Evolutionary conservation across 164 flowering plant genomes (phyloP).

Genomic region (Stephania japonica): DNA sequence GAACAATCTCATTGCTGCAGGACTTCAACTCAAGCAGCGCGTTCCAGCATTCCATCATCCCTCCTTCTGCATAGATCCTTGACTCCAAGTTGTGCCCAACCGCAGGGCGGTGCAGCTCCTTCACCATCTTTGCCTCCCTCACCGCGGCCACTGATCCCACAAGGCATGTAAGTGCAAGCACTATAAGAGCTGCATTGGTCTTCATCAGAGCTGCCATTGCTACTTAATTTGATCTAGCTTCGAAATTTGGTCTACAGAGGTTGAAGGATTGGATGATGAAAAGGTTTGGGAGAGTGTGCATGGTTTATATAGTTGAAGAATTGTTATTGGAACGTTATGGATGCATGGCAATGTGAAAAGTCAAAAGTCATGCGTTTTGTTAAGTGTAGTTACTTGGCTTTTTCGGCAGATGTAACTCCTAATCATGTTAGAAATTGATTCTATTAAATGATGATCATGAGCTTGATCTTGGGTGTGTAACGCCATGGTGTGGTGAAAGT

Average conservation of each 20-base stretch:
- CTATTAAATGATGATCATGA: no score
- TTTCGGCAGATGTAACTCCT: no score
- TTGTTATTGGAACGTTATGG: not conserved
- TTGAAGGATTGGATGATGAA: not conserved
- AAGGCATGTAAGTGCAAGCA: not conserved
- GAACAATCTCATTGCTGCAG: not conserved
- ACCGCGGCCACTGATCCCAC: not conserved
- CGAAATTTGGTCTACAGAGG: no score
- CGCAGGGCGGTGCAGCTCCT: not conserved
- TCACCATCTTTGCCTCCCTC: not conserved
- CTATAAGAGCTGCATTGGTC: not conserved
- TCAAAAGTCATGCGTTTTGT: not conserved
- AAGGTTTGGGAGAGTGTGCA: not conserved
- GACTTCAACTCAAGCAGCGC: not conserved
- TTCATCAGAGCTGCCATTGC: conserved; percentile 1
- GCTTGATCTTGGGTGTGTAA: no score
- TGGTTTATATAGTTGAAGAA: not conserved
- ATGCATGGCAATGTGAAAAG: not conserved
- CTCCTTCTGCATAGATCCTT: not conserved
- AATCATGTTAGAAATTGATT: not conserved
- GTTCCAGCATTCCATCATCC: not conserved
- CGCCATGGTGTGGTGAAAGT: no score
- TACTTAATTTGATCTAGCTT: not conserved
- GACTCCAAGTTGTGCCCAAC: not conserved
- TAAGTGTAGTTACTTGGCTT: no score